Conservation (phyloP, 2,329 filamentous ascomycete genomes). For the Chaetomiaceae sp. region DNA sequence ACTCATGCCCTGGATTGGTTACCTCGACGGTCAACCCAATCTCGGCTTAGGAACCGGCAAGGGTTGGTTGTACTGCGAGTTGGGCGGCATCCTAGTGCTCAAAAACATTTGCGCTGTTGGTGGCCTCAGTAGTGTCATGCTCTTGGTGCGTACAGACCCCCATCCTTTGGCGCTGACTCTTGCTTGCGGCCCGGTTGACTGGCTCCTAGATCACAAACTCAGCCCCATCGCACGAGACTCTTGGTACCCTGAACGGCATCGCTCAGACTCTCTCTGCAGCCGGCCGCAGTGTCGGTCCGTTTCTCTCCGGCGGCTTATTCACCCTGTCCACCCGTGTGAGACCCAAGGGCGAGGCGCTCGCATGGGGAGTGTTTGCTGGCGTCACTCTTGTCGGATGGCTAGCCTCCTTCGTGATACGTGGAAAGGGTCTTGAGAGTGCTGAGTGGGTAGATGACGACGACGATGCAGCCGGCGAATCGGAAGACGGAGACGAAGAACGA, state of each 20-base stretch:
- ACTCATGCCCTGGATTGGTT: slow-evolving; percentile 84
- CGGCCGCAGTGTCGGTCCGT: slow-evolving; percentile 80
- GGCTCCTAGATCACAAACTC: slow-evolving; percentile 75
- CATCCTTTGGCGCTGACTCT: neutral
- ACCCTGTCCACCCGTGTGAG: slow-evolving; percentile 66
- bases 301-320: slow-evolving; percentile 81
- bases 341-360: slow-evolving; percentile 76
- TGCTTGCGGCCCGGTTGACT: neutral
- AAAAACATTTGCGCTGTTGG: slow-evolving; percentile 90
- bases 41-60: slow-evolving; percentile 57
- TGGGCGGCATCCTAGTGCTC: slow-evolving; percentile 73
- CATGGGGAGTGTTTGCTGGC: slow-evolving; percentile 83
- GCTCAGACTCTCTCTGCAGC: slow-evolving; percentile 91
- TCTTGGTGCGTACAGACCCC: slow-evolving; percentile 57
- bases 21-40: slow-evolving; percentile 53
- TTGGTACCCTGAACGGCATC: slow-evolving; percentile 87
- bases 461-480: slow-evolving; percentile 13
- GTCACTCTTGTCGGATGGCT: slow-evolving; percentile 75
- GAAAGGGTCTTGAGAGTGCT: slow-evolving; percentile 53
- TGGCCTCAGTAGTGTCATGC: slow-evolving; percentile 80
- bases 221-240: slow-evolving; percentile 73
- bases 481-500: too few relatives aligned
- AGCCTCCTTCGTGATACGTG: slow-evolving; percentile 70
- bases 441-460: slow-evolving; percentile 38
- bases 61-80: slow-evolving; percentile 68